phyloP scores from a whole-genome alignment of 192 early-diverging fungal genomes.

The Coemansia sp. region DNA sequence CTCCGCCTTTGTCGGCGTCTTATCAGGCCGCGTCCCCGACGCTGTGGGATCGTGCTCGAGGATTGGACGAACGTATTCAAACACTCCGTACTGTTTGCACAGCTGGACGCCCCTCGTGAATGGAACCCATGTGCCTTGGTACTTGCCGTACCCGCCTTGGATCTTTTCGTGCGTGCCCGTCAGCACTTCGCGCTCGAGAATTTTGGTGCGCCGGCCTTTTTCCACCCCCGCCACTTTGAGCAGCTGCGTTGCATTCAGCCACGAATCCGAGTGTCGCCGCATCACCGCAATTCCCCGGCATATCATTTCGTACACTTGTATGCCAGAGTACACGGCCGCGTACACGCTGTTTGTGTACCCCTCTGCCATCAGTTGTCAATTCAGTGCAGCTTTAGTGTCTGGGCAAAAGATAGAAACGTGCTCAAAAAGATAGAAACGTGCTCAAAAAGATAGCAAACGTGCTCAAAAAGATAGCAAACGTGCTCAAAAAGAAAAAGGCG shows the following conservation, averaged over 20 bases:
- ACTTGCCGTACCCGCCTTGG: slow-evolving; percentile 98
- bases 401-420: background rate
- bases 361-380: slow-evolving; percentile 21
- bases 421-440: background rate
- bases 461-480: background rate
- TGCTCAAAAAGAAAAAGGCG: background rate
- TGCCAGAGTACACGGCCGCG: slow-evolving; percentile 88
- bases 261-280: slow-evolving; percentile 80
- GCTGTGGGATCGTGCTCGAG: slow-evolving; percentile 74
- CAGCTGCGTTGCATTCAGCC: slow-evolving; percentile 97
- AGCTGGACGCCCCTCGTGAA: slow-evolving; percentile 78
- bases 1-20: slow-evolving; percentile 61
- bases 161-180: slow-evolving; percentile 91
- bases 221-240: slow-evolving; percentile 96
- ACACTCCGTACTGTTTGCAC: slow-evolving; percentile 78
- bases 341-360: slow-evolving; percentile 58
- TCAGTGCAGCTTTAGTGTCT: background rate
- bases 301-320: slow-evolving; percentile 94
- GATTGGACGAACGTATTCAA: slow-evolving; percentile 69
- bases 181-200: slow-evolving; percentile 90
- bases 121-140: slow-evolving; percentile 94
- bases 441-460: background rate
- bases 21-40: slow-evolving; percentile 48
- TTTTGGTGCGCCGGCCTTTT: slow-evolving; percentile 87
- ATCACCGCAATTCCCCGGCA: slow-evolving; percentile 76